These are phyloP conservation scores for Fusarium sp. DNA, from an alignment of 2,329 filamentous ascomycete species.

Conservation along the genomic window DNA sequence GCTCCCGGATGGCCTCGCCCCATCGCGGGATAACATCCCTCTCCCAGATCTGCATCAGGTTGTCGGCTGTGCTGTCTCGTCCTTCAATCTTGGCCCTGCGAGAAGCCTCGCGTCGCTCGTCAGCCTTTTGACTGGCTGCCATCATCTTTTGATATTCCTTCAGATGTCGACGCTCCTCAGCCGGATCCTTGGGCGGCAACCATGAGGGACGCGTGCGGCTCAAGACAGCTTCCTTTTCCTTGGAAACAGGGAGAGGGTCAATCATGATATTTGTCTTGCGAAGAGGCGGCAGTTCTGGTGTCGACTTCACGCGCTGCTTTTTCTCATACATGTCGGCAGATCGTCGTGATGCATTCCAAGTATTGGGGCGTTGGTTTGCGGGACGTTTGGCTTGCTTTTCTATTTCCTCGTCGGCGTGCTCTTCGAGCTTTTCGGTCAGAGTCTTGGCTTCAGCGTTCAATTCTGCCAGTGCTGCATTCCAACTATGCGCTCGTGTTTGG, in stretches of 20 bases:
- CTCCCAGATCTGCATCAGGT: conserved; percentile 76
- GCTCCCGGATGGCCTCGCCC: conserved; percentile 76
- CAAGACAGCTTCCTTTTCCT: conserved; percentile 86
- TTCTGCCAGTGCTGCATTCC: conserved; percentile 76
- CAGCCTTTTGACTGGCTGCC: conserved; percentile 69
- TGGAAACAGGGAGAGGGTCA: conserved; percentile 84
- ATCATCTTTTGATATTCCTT: conserved; percentile 89
- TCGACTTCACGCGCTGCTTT: conserved; percentile 70
- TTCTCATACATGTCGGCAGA: conserved; percentile 54
- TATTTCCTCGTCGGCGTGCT: conserved; percentile 74
- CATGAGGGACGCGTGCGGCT: conserved; percentile 85
- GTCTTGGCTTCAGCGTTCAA: conserved; percentile 79
- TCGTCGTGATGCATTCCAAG: conserved; percentile 54
- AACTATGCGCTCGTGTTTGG: conserved; percentile 75
- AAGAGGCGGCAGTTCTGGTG: conserved; percentile 76
- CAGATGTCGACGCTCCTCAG: conserved; percentile 90
- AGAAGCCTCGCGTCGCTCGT: conserved; percentile 68
- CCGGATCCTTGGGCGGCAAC: conserved; percentile 87
- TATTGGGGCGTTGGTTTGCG: conserved; percentile 53
- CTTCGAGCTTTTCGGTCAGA: conserved; percentile 83
- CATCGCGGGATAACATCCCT: conserved; percentile 81
- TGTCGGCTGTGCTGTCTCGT: conserved; percentile 67
- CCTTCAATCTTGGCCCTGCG: conserved; percentile 63
- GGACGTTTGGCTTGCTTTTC: conserved; percentile 51
- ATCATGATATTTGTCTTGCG: conserved; percentile 84